Evolutionary conservation across 164 flowering plant genomes (phyloP).

Genomic region (Vitis rotundifolia): DNA sequence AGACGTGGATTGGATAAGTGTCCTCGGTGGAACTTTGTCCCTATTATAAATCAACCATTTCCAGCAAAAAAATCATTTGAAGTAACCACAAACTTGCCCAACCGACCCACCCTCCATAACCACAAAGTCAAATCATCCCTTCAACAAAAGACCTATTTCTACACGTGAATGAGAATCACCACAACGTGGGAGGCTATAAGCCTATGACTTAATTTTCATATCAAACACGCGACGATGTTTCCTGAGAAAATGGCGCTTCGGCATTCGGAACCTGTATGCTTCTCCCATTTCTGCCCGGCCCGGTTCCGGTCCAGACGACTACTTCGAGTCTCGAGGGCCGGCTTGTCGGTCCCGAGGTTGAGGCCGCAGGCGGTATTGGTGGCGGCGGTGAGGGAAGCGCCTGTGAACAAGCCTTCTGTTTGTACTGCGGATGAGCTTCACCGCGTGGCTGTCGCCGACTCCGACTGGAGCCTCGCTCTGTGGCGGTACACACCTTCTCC

Average conservation of each 20-base stretch:
- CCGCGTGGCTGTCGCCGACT: constrained; percentile 57
- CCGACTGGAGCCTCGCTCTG: constrained; percentile 85
- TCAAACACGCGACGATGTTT: background rate
- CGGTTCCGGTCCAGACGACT: background rate
- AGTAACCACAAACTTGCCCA: too few relatives aligned
- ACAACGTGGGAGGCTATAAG: too few relatives aligned
- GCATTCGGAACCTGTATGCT: too few relatives aligned
- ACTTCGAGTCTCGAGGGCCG: background rate
- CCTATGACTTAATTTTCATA: too few relatives aligned
- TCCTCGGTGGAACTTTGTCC: too few relatives aligned
- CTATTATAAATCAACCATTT: too few relatives aligned
- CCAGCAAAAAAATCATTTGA: too few relatives aligned
- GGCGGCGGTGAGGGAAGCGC: constrained; percentile 16
- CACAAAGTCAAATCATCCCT: too few relatives aligned
- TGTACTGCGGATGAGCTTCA: constrained; percentile 98
- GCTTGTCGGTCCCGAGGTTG: background rate
- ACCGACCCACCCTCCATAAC: too few relatives aligned
- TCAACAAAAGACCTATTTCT: too few relatives aligned
- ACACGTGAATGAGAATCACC: too few relatives aligned
- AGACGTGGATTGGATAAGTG: too few relatives aligned
- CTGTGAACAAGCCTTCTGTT: constrained; percentile 39
- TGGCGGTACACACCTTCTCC: constrained; percentile 89
- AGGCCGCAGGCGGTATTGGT: background rate
- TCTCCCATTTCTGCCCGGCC: background rate
- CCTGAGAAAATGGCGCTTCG: background rate